These are phyloP conservation scores for Pezizomycotina sp. DNA, from an alignment of 2,329 filamentous ascomycete genomes.

Conservation along the genomic window DNA sequence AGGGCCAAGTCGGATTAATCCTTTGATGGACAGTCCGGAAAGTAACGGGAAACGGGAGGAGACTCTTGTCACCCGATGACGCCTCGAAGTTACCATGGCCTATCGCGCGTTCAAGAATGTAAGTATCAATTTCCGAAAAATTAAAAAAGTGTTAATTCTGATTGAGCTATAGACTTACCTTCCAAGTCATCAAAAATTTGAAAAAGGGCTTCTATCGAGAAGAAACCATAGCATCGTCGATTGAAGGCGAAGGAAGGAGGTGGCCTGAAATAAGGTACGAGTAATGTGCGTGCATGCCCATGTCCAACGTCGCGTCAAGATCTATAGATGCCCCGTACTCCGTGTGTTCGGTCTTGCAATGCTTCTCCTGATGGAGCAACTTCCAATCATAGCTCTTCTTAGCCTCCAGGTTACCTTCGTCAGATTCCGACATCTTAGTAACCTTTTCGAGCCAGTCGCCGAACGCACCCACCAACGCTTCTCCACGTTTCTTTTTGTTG, in stretches of 20 bases:
- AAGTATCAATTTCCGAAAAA: too few relatives aligned
- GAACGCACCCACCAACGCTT: not conserved
- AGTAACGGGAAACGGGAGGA: too few relatives aligned
- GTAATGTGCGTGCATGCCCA: conserved; percentile 9
- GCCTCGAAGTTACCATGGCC: too few relatives aligned
- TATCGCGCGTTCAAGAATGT: too few relatives aligned
- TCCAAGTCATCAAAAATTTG: conserved; percentile 6
- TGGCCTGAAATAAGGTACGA: conserved; percentile 6
- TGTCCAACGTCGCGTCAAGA: conserved; percentile 5
- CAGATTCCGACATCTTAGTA: conserved; percentile 2
- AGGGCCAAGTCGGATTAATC: conserved; percentile 5
- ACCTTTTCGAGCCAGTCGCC: conserved; percentile 3
- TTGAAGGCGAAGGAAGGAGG: conserved; percentile 3
- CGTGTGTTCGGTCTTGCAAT: conserved; percentile 5
- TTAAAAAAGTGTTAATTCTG: too few relatives aligned
- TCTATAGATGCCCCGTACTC: conserved; percentile 5
- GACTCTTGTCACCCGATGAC: too few relatives aligned
- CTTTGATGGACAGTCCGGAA: conserved; percentile 6
- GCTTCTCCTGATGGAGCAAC: conserved; percentile 6
- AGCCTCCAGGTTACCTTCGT: conserved; percentile 3
- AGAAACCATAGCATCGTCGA: conserved; percentile 4
- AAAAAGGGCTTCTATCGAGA: conserved; percentile 6
- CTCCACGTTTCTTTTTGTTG: too few relatives aligned
- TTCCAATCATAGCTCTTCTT: conserved; percentile 5
- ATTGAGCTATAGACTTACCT: too few relatives aligned